Base-by-base conservation (phyloP, 1,284 basidiomycete species). In the Cryptococcus maquisensis region DNA sequence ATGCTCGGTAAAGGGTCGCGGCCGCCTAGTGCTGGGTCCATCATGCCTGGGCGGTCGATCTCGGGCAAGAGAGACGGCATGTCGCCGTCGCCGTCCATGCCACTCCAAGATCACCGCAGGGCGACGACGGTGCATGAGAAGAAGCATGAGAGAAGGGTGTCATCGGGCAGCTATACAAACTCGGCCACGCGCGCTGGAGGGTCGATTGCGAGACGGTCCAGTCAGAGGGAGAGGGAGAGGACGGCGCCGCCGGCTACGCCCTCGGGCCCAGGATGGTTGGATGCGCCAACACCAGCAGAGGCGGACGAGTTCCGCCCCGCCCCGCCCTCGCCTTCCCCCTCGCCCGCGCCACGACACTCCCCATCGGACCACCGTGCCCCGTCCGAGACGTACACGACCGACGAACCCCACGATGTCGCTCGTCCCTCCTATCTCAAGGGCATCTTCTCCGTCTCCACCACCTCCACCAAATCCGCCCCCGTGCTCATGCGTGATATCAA, bases 401-500 rank as follows among this genome's bases (percentile, higher is more conserved):
- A 61, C 39, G 63, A 64, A 18, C 52, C 54, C 3, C 53, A 64
- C 20, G 58, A 60, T 20, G 88, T 90, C 49, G 86, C 88, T 68
- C 94, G 92, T 77, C 88, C 90, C 9, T 83, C 92, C 24, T 92
- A 89, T 75, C 77, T 94, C 66, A 94, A 93, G 75, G 90, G 90
- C 3, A 69, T 93, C 47, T 93, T 94, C 79, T 90, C 88, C 83
- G 95, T 98, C 39, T 88, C 91, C 32, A 98, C 95, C 10, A 98
- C 95, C 0, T 90, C 90, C 36, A 94, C 92, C 8, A 97, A 96
- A 70, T 77, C 88, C 9, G 88, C 92, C 2, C 78, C 82, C 6
- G 81, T 84, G 13, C 86, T 98, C 74, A 88, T 91, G 67, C 78
- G 81, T 37, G 93, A 97, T 73, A 86, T 98, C 60, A 82, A 84